Conservation (phyloP, 2,329 filamentous ascomycete species). For the Corynespora cassiicola region DNA sequence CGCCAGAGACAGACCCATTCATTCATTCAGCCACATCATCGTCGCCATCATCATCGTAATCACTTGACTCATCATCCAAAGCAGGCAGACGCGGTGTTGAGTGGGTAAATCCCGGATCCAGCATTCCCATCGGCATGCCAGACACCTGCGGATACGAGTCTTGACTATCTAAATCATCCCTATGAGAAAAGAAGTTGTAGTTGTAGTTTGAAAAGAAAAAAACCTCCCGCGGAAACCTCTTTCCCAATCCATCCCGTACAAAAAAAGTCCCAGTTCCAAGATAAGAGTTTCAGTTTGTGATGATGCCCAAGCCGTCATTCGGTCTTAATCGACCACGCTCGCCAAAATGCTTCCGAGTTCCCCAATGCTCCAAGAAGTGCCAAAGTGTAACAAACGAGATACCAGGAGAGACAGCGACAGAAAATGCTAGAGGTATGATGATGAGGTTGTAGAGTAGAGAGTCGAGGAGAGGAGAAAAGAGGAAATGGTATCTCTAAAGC, state of each 20-base stretch:
- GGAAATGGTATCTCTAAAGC: conserved; percentile 49
- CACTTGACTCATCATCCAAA: conserved; percentile 50
- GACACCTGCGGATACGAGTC: conserved; percentile 49
- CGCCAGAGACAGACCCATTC: too few species aligned
- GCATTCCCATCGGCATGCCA: conserved; percentile 19
- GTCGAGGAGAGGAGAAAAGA: conserved; percentile 30
- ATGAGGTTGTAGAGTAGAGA: conserved; percentile 17
- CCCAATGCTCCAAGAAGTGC: conserved; percentile 19
- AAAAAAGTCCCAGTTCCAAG: conserved; percentile 10
- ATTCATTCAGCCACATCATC: conserved; percentile 42
- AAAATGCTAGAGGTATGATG: conserved; percentile 27
- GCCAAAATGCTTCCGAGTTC: conserved; percentile 19
- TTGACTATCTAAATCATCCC: conserved; percentile 50
- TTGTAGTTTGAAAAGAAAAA: conserved; percentile 14
- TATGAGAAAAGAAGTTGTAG: conserved; percentile 28
- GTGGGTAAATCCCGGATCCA: conserved; percentile 47
- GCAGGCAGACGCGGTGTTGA: conserved; percentile 23
- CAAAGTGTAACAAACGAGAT: conserved; percentile 41
- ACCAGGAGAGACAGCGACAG: conserved; percentile 28
- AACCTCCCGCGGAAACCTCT: conserved; percentile 23
- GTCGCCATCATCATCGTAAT: conserved; percentile 48
- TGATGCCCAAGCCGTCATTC: conserved; percentile 5
- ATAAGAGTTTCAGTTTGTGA: conserved; percentile 26
- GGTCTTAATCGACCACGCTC: too few species aligned
- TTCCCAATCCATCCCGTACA: conserved; percentile 27